Evolutionary conservation across 1,284 basidiomycete species (phyloP), one percentile per base, ranked within the genome.

Genomic region (Irpex rosettiformis): DNA sequence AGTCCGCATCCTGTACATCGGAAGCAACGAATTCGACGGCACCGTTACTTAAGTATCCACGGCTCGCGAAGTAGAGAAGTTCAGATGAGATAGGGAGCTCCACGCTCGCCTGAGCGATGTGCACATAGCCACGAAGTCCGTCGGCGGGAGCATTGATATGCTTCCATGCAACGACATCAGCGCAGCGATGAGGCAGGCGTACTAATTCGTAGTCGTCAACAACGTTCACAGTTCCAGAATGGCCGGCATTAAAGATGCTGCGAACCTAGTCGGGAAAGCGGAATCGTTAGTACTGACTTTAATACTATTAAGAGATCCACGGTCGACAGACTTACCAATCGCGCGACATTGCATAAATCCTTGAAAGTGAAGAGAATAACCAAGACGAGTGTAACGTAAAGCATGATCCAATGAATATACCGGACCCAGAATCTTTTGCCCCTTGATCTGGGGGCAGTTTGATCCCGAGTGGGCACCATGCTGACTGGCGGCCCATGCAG

Each of bases 21-120:
- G 33, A 13, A 16, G 11, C 33, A 5, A 40, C 33, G 33, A 40
- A 40, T 2, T 63, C 40, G 54, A 74, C 59, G 16, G 55, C 4
- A 21, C 71, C 72, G 33, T 65, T 55, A 2, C 69, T 62, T 24
- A 67, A 58, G 27, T 55, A 16, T 1, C 70, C 71, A 24, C 55
- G 59, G 52, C 63, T 55, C 8, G 67, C 11, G 56, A 72, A 64
- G 57, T 70, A 66, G n/a, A 72, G 60, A 49, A 65, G 33, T 11
- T 69, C 63, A 1, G 68, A 66, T 42, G 54, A 45, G 6, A 67
- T 37, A 2, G 70, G 69, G 16, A 70, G 67, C 8, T 62, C 49
- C 49, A 70, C 58, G 7, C 62, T 59, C 2, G 67, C 62, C 54
- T 59, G 51, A 0, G 66, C 67, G 22, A 52, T 33, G 33, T 40